A percentile compares a stretch with the other conserved stretches of the same genome.
Conservation (phyloP, 352 stramenopile species). For the Pythium oligandrum region DNA sequence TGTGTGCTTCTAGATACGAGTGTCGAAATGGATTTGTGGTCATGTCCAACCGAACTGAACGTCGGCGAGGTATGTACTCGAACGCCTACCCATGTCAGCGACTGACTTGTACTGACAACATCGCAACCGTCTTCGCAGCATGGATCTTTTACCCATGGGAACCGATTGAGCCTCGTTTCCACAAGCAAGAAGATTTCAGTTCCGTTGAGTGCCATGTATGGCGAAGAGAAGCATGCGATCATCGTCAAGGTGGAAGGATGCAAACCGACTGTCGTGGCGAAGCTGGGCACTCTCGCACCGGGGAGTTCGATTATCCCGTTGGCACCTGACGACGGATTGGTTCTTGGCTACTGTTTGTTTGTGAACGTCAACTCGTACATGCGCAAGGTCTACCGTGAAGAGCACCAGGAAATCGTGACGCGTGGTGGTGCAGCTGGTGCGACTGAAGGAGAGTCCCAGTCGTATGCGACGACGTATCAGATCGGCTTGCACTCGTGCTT, state of each 20-base stretch:
- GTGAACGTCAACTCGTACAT: constrained; percentile 79
- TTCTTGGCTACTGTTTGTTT: constrained; percentile 78
- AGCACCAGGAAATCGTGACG: constrained; percentile 71
- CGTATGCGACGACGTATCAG: constrained; percentile 86
- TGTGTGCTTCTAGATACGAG: constrained; percentile 40
- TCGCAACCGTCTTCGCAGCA: constrained; percentile 16
- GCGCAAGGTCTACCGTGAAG: constrained; percentile 86
- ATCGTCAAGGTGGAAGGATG: constrained; percentile 84
- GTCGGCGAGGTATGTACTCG: constrained; percentile 37
- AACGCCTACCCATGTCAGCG: not conserved
- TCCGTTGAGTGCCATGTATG: constrained; percentile 75
- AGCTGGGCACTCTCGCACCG: constrained; percentile 55
- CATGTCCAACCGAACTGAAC: constrained; percentile 41
- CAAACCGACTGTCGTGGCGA: constrained; percentile 74
- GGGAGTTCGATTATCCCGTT: constrained; percentile 68
- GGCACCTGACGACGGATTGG: constrained; percentile 49
- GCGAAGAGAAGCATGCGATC: constrained; percentile 71
- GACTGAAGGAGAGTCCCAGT: constrained; percentile 28
- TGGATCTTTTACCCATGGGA: constrained; percentile 29
- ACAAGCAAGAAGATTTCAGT: constrained; percentile 82
- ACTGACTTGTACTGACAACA: not conserved
- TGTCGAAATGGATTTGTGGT: constrained; percentile 83
- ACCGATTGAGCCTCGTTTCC: constrained; percentile 42
- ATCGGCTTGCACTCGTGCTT: constrained; percentile 80
- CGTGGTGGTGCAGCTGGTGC: constrained; percentile 19